These are phyloP conservation scores for Hordeum marinum DNA, from an alignment of 176 grass and related monocot species.

Conservation along the genomic window DNA sequence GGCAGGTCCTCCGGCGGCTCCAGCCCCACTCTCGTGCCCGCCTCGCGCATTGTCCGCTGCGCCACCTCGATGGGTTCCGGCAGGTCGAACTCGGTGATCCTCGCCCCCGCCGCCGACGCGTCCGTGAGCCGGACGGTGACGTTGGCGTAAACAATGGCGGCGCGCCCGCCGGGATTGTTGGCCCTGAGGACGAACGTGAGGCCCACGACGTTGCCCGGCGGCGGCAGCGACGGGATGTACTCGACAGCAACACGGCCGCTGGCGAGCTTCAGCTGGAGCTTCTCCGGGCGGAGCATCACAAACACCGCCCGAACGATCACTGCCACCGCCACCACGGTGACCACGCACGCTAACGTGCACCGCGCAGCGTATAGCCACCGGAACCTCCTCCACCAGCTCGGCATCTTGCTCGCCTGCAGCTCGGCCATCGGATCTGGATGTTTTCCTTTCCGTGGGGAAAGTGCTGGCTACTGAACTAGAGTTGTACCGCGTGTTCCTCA, in stretches of 20 bases:
- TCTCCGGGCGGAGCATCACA: neutral
- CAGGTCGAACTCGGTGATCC: neutral
- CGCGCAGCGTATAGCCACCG: neutral
- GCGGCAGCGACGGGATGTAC: neutral
- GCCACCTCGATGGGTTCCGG: neutral
- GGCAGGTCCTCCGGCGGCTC: neutral
- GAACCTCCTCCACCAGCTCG: neutral
- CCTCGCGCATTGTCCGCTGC: neutral
- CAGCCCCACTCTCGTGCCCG: accelerated
- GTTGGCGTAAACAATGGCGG: neutral
- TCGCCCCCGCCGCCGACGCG: neutral
- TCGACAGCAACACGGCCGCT: neutral
- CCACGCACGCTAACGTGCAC: neutral
- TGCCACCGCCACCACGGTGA: neutral
- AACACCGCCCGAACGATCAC: conserved; percentile 7
- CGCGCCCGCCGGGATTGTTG: conserved; percentile 4
- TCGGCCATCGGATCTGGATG: neutral
- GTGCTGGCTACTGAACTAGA: neutral
- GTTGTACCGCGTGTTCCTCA: neutral
- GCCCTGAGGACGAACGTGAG: neutral
- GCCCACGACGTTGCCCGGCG: neutral
- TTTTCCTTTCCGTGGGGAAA: neutral
- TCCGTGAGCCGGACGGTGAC: neutral
- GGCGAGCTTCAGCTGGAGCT: neutral
- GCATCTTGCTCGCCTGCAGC: neutral